phyloP scores from a whole-genome alignment of 768 basidiomycete genomes.

The Amanita subjunquillea region DNA sequence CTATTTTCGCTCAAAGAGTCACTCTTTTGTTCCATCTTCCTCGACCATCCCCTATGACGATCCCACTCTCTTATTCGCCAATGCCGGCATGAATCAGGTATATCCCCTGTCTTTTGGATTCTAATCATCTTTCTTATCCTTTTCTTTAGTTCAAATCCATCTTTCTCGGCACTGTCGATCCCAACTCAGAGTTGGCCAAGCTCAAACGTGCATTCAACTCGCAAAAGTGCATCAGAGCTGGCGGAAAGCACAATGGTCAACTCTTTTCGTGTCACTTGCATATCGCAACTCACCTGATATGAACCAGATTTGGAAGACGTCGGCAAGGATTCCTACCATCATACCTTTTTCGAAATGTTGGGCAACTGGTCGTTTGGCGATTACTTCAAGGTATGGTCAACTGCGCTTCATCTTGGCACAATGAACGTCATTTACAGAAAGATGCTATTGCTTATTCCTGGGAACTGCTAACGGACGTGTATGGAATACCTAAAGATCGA shows the following conservation, averaged over 20 bases:
- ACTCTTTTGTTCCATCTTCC: constrained; percentile 86
- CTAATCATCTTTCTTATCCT: constrained; percentile 9
- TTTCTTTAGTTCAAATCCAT: constrained; percentile 79
- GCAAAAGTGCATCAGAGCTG: constrained; percentile 98
- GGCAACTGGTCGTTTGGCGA: constrained; percentile 99
- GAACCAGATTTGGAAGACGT: constrained; percentile 90
- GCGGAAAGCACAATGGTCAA: constrained; percentile 95
- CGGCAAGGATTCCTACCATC: constrained; percentile 96
- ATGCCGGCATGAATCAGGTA: constrained; percentile 97
- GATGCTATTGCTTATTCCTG: constrained; percentile 91
- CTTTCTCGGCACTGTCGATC: constrained; percentile 97
- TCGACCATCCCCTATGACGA: constrained; percentile 96
- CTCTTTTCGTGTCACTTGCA: not conserved
- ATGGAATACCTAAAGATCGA: constrained; percentile 78
- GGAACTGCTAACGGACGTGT: constrained; percentile 88
- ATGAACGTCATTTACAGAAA: constrained; percentile 39
- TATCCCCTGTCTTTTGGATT: constrained; percentile 6
- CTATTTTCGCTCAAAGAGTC: constrained; percentile 71
- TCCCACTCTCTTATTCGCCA: constrained; percentile 94
- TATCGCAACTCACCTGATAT: not conserved
- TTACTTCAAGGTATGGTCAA: constrained; percentile 83
- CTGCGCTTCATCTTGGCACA: constrained; percentile 7
- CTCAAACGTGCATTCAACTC: constrained; percentile 91
- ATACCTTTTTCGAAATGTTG: constrained; percentile 98
- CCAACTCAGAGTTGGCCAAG: constrained; percentile 83